Conservation (phyloP, 2,329 filamentous ascomycete genomes). For the Fusarium subtropicale region DNA sequence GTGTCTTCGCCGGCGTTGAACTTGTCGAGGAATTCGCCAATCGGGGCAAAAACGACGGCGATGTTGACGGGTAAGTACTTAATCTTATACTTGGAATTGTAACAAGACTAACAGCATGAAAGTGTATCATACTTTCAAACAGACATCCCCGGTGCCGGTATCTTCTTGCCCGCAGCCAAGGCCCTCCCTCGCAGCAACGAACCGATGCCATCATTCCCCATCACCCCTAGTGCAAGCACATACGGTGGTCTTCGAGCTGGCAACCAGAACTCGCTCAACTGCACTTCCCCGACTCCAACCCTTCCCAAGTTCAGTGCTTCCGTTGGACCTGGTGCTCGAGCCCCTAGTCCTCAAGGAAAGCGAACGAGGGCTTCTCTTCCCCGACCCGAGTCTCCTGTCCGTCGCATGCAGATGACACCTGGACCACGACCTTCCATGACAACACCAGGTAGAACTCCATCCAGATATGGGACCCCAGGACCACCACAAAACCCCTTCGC, state of each 20-base stretch:
- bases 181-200: slow-evolving; percentile 77
- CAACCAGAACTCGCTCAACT: slow-evolving; percentile 68
- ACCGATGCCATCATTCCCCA: slow-evolving; percentile 67
- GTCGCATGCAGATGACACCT: slow-evolving; percentile 73
- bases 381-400: slow-evolving; percentile 86
- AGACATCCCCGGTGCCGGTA: slow-evolving; percentile 81
- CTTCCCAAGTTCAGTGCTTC: slow-evolving; percentile 89
- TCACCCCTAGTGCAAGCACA: slow-evolving; percentile 74
- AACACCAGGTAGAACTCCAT: slow-evolving; percentile 59
- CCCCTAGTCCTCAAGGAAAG: slow-evolving; percentile 78
- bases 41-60: slow-evolving; percentile 93
- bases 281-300: slow-evolving; percentile 73
- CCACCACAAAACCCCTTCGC: slow-evolving; percentile 66
- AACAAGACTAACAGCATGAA: slow-evolving; percentile 16
- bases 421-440: slow-evolving; percentile 66
- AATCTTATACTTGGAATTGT: background rate
- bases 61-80: slow-evolving; percentile 85
- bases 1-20: slow-evolving; percentile 92
- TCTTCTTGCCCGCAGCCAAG: slow-evolving; percentile 90
- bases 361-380: slow-evolving; percentile 79
- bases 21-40: slow-evolving; percentile 82
- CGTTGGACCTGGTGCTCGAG: slow-evolving; percentile 76
- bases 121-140: slow-evolving; percentile 86
- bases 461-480: slow-evolving; percentile 53
- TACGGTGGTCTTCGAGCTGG: slow-evolving; percentile 62